Percentiles rank a stretch among this genome's conserved stretches.
These are phyloP conservation scores for Staphylotrichum longicolle DNA, from an alignment of 495 filamentous ascomycete species.

Conservation along the genomic window DNA sequence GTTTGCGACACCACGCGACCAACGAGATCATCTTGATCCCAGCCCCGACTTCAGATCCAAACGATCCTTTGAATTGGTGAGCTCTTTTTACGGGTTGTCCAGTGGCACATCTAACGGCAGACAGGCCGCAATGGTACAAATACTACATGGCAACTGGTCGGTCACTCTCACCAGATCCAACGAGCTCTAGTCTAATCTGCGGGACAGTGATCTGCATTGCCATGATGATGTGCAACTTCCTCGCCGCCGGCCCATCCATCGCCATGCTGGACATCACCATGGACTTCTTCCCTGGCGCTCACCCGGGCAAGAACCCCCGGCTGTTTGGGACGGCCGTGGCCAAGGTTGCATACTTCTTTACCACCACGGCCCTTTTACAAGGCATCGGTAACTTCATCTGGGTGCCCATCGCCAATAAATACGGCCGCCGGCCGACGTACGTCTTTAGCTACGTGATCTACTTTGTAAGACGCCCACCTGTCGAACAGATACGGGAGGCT, in stretches of 20 bases:
- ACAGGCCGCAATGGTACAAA: constrained; percentile 47
- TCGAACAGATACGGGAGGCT: background rate
- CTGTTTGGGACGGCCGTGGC: constrained; percentile 38
- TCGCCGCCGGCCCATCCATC: constrained; percentile 54
- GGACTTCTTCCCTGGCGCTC: constrained; percentile 44
- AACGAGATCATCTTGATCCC: constrained; percentile 56
- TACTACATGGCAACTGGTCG: constrained; percentile 45
- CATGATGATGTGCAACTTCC: constrained; percentile 57
- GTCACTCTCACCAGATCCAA: background rate
- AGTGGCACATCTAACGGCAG: constrained; percentile 2
- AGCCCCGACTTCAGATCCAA: constrained; percentile 56
- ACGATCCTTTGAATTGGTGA: constrained; percentile 58
- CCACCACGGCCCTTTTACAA: constrained; percentile 49
- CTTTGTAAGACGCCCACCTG: constrained; percentile 22
- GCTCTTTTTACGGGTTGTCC: background rate
- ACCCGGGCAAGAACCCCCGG: constrained; percentile 19
- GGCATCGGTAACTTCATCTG: constrained; percentile 51
- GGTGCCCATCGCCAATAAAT: constrained; percentile 56
- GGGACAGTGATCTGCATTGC: constrained; percentile 45
- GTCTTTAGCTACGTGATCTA: constrained; percentile 49
- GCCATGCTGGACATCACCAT: constrained; percentile 48
- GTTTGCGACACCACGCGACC: constrained; percentile 49
- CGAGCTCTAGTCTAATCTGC: too few species aligned
- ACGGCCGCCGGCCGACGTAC: constrained; percentile 55
- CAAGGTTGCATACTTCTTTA: constrained; percentile 54